phyloP scores from a whole-genome alignment of 106 monocot species.

The Allium cepa region DNA sequence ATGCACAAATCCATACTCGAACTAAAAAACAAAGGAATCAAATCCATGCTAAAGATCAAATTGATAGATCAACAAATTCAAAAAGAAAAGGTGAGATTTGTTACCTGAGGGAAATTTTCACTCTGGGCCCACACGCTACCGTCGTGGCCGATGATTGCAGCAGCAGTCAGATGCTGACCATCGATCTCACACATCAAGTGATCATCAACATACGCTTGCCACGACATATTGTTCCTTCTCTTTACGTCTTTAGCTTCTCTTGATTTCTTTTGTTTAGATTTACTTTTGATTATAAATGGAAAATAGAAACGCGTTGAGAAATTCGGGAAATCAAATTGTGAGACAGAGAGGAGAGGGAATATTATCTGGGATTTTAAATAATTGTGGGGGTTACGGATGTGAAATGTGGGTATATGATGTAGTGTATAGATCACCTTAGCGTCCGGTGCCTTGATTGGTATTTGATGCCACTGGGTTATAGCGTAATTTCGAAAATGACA shows the following conservation, averaged over 20 bases:
- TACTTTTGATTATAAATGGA: neutral
- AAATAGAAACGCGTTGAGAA: neutral
- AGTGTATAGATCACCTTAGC: neutral
- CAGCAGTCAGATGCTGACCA: conserved; percentile 38
- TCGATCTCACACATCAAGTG: conserved; percentile 69
- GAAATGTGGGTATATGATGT: neutral
- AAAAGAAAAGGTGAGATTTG: neutral
- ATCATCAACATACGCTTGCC: conserved; percentile 67
- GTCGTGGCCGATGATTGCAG: conserved; percentile 53
- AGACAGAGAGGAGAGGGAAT: neutral
- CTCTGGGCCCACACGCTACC: conserved; percentile 62
- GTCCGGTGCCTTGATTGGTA: neutral
- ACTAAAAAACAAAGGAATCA: neutral
- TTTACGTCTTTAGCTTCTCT: neutral
- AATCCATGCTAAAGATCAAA: neutral
- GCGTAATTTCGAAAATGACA: neutral
- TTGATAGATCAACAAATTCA: neutral
- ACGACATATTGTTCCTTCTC: conserved; percentile 36
- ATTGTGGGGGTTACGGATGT: neutral
- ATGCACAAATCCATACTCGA: no score
- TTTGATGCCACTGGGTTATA: neutral
- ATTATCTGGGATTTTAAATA: neutral
- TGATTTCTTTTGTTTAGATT: neutral
- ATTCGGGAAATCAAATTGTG: no score
- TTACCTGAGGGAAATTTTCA: conserved; percentile 42